Evolutionary conservation across 2,329 filamentous ascomycete genomes (phyloP), one percentile per base, ranked within the genome.

Genomic region (Cladorrhinum sp.): DNA sequence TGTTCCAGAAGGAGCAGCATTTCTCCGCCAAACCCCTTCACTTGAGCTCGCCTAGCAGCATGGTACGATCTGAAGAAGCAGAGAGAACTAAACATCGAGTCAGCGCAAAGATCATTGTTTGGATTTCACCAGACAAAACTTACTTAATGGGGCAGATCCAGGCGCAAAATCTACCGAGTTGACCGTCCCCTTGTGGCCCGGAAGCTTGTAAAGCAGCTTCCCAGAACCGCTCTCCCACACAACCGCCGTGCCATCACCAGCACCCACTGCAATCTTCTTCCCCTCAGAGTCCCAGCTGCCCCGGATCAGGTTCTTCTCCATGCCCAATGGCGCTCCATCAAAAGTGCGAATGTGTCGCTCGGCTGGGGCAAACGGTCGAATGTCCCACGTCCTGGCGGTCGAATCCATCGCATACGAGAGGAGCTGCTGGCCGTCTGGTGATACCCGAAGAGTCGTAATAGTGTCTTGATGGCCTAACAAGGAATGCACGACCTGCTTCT

Each of bases 101-200:
- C 68, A 81, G 76, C 57, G 67, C 41, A 22, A 16, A 51, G 1
- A 10, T n/a, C n/a, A n/a, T n/a, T n/a, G 20, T 20, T 50, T 10
- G 23, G n/a, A 7, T 2, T 7, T 7, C 51, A n/a, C 12, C 4
- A 45, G 32, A 22, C 54, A 13, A 58, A 13, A 86, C 91, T 87
- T 83, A 96, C 93, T 84, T 63, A 97, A 90, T 20, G 92, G 92
- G 68, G 97, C 92, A 62, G 89, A 85, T 41, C 85, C 84, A 3
- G 93, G 92, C 53, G 91, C 89, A 72, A 99, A 96, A 67, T 96
- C 89, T 58, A 93, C 93, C 73, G 93, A 92, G 73, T 98, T 99
- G 55, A 98, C 95, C 0, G 91, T 91, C 32, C 93, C 95, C 76
- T 92, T 95, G 74, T 99, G 95, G 0, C 95, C 95, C 1, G 95